phyloP scores from a whole-genome alignment of 2,329 filamentous ascomycete genomes.

The Keithomyces neogunnii region DNA sequence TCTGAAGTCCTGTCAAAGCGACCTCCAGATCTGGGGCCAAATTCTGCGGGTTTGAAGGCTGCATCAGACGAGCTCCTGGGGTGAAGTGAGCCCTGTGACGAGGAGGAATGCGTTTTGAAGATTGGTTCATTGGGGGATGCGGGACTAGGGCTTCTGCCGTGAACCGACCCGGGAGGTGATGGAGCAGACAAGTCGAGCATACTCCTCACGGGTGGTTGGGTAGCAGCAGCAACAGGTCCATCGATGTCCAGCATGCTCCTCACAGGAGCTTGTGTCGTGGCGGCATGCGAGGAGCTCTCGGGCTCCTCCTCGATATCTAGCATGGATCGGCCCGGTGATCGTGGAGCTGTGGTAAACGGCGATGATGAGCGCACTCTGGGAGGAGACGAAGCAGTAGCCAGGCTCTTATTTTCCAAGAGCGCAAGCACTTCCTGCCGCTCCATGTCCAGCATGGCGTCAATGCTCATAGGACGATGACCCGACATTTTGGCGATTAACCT shows the following conservation, averaged over 20 bases:
- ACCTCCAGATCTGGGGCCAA: constrained; percentile 25
- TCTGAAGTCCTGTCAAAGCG: constrained; percentile 37
- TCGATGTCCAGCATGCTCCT: constrained; percentile 59
- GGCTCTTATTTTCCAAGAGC: constrained; percentile 48
- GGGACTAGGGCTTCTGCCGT: constrained; percentile 24
- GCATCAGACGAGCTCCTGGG: constrained; percentile 50
- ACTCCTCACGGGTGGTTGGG: constrained; percentile 34
- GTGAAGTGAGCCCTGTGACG: constrained; percentile 18
- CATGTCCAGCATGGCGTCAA: constrained; percentile 69
- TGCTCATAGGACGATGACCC: constrained; percentile 51
- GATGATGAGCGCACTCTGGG: constrained; percentile 39
- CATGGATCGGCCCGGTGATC: constrained; percentile 62
- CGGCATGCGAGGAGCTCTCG: constrained; percentile 12
- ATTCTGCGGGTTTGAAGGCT: constrained; percentile 36
- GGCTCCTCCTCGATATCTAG: constrained; percentile 44
- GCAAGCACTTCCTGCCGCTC: constrained; percentile 67
- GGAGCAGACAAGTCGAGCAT: constrained; percentile 43
- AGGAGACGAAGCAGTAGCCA: constrained; percentile 20
- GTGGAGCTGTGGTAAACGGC: constrained; percentile 45
- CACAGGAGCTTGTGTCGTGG: constrained; percentile 41
- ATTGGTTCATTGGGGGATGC: constrained; percentile 20
- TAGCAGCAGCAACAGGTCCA: constrained; percentile 30
- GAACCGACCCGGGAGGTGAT: constrained; percentile 16
- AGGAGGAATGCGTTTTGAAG: constrained; percentile 15
- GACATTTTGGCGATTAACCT: constrained; percentile 20